Conservation (phyloP, 257 asterid genomes). For the Solanum arcanum region DNA sequence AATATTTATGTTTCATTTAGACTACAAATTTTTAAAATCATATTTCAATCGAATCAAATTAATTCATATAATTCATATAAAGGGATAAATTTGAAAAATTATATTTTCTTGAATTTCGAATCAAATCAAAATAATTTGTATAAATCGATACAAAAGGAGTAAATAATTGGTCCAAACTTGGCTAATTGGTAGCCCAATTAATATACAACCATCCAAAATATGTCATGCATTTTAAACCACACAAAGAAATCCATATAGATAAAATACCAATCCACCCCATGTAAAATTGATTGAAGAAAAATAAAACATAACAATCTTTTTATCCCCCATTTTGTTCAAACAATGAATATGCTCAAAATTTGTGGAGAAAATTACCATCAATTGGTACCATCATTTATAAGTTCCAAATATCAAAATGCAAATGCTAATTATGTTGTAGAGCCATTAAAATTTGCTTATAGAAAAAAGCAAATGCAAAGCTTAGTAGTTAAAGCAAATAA, state of each 20-base stretch:
- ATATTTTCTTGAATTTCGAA: fast-evolving
- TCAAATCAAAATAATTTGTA: neutral
- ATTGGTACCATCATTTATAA: neutral
- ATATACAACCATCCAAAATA: neutral
- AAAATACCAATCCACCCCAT: neutral
- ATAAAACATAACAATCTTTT: neutral
- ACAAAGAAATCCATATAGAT: neutral
- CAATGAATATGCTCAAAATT: neutral
- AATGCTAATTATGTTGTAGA: neutral
- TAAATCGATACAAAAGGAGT: fast-evolving
- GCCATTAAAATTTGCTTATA: neutral
- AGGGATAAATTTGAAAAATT: no score
- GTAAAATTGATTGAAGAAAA: neutral
- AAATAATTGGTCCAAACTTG: neutral
- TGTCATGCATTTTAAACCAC: neutral
- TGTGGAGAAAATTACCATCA: neutral
- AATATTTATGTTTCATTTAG: neutral
- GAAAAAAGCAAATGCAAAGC: neutral
- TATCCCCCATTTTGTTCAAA: neutral
- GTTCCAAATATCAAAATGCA: neutral
- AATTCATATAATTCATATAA: no score
- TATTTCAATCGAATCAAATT: no score
- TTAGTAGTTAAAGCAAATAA: constrained; percentile 5
- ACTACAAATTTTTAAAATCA: no score
- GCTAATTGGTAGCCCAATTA: neutral